Conservation (phyloP, 768 basidiomycete species). For the Rickenella mellea region DNA sequence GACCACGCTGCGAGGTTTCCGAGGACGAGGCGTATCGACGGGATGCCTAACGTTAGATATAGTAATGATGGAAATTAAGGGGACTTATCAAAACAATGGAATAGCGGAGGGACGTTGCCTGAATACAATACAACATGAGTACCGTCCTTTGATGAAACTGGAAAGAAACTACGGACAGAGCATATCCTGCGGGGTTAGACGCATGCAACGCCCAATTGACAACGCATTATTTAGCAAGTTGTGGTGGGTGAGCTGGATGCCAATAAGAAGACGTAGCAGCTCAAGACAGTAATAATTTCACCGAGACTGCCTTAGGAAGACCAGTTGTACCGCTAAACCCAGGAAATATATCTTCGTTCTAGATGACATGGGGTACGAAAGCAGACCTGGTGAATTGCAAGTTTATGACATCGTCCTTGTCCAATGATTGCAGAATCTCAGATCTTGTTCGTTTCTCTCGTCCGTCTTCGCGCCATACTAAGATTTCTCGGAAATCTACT, state of each 20-base stretch:
- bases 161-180: constrained; percentile 40
- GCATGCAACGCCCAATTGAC: constrained; percentile 65
- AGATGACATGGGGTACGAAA: background rate
- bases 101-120: constrained; percentile 81
- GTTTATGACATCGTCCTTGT: constrained; percentile 68
- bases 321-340: constrained; percentile 66
- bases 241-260: constrained; percentile 58
- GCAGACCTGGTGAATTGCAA: constrained; percentile 76
- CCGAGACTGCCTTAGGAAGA: constrained; percentile 74
- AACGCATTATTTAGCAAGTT: constrained; percentile 75
- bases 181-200: constrained; percentile 51
- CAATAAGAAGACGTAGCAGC: background rate
- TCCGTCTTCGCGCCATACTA: constrained; percentile 56
- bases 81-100: constrained; percentile 85
- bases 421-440: constrained; percentile 28
- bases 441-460: constrained; percentile 33
- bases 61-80: background rate
- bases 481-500: constrained; percentile 63
- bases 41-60: constrained; percentile 9
- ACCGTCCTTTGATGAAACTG: background rate
- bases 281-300: constrained; percentile 22
- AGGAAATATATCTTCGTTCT: background rate
- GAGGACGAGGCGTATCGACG: constrained; percentile 55
- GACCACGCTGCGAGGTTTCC: constrained; percentile 76
- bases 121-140: constrained; percentile 1